phyloP scores from a whole-genome alignment of 495 filamentous ascomycete genomes.

The Rostrohypoxylon terebratum region DNA sequence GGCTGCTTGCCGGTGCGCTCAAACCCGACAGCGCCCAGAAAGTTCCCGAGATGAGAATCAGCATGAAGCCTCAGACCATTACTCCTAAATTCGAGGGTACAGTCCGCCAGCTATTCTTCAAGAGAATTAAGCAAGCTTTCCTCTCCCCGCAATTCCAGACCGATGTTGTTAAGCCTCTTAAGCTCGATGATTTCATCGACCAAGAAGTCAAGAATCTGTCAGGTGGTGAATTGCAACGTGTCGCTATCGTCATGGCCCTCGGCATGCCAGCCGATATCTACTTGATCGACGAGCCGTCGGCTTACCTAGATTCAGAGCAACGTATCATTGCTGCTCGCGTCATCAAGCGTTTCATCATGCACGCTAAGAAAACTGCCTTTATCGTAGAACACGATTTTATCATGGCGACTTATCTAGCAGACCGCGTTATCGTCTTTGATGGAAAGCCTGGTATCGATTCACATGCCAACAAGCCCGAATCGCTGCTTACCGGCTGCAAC shows the following conservation, averaged over 20 bases:
- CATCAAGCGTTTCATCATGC: slow-evolving; percentile 99
- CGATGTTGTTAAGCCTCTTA: slow-evolving; percentile 98
- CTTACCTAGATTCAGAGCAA: slow-evolving; percentile 98
- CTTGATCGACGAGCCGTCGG: slow-evolving; percentile 94
- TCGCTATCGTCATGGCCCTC: slow-evolving; percentile 95
- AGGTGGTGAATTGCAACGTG: slow-evolving; percentile 98
- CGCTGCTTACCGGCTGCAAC: slow-evolving; percentile 95
- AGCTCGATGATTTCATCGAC: slow-evolving; percentile 98
- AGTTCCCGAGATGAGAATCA: slow-evolving; percentile 93
- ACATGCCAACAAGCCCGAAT: slow-evolving; percentile 88
- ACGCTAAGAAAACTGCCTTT: slow-evolving; percentile 99
- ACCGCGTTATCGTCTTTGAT: slow-evolving; percentile 98
- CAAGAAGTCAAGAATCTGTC: slow-evolving; percentile 99
- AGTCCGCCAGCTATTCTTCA: slow-evolving; percentile 91
- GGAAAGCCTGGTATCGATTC: slow-evolving; percentile 89
- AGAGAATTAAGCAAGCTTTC: slow-evolving; percentile 97
- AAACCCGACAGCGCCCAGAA: slow-evolving; percentile 82
- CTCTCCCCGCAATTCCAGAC: slow-evolving; percentile 98
- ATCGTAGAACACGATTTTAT: slow-evolving; percentile 99
- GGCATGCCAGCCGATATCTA: slow-evolving; percentile 98
- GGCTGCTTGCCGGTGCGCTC: slow-evolving; percentile 89
- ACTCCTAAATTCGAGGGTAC: slow-evolving; percentile 96
- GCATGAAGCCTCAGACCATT: slow-evolving; percentile 99
- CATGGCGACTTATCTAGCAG: slow-evolving; percentile 97
- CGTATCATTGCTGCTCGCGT: slow-evolving; percentile 96